These are phyloP conservation scores for Xylariaceae sp. DNA, from an alignment of 2,329 filamentous ascomycete species.

Conservation along the genomic window DNA sequence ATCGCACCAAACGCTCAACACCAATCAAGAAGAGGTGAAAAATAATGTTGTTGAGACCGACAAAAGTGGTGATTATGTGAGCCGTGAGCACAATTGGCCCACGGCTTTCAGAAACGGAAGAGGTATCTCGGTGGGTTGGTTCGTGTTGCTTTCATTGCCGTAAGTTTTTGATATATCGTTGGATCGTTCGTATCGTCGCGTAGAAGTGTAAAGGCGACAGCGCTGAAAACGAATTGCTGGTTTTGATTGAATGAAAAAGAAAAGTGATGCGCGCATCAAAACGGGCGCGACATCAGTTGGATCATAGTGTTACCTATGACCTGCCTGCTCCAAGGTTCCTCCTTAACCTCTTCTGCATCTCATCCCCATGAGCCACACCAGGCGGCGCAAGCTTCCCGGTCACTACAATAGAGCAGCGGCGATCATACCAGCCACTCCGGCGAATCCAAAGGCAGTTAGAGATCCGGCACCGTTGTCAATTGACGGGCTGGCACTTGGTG, in stretches of 20 bases:
- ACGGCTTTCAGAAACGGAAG: constrained; percentile 18
- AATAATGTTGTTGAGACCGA: constrained; percentile 22
- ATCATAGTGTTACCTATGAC: not conserved
- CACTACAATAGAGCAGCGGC: constrained; percentile 49
- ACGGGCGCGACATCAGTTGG: not conserved
- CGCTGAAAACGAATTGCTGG: constrained; percentile 24
- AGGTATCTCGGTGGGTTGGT: constrained; percentile 13
- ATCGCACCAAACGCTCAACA: constrained; percentile 29
- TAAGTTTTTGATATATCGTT: constrained; percentile 20
- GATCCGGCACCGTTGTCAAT: constrained; percentile 38
- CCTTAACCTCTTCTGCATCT: not conserved
- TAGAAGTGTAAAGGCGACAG: constrained; percentile 26
- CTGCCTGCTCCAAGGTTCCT: not conserved
- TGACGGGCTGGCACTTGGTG: constrained; percentile 31
- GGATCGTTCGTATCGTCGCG: constrained; percentile 27
- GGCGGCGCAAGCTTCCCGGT: constrained; percentile 5
- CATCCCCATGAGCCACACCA: constrained; percentile 10
- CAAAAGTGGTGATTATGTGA: constrained; percentile 15
- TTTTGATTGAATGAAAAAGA: constrained; percentile 33
- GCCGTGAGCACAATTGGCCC: constrained; percentile 12
- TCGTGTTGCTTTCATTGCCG: constrained; percentile 21
- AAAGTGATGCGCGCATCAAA: constrained; percentile 27
- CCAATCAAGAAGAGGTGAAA: constrained; percentile 19
- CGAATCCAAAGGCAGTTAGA: constrained; percentile 43
- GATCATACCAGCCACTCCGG: constrained; percentile 49